These are phyloP conservation scores for Solanum aculeatissimum DNA, from an alignment of 305 asterid species.

Conservation along the genomic window DNA sequence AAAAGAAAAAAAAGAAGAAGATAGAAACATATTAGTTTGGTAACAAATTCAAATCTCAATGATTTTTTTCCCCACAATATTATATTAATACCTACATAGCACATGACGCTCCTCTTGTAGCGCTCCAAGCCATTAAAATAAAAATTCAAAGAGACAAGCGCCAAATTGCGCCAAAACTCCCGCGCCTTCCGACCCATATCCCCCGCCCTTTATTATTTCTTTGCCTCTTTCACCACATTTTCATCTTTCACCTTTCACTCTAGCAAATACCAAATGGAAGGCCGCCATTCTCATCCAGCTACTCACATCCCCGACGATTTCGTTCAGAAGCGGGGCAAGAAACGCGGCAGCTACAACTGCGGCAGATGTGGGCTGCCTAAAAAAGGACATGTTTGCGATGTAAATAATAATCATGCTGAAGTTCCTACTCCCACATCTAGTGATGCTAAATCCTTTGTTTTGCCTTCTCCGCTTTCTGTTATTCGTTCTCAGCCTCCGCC, in stretches of 20 bases:
- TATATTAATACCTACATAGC: neutral
- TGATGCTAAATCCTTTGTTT: constrained; percentile 11
- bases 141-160: constrained; percentile 32
- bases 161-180: constrained; percentile 32
- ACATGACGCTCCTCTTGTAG: neutral
- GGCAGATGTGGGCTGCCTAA: constrained; percentile 89
- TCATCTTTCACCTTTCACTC: neutral
- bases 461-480: constrained; percentile 24
- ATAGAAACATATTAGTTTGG: neutral
- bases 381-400: constrained; percentile 60
- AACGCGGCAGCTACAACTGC: constrained; percentile 76
- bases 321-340: constrained; percentile 43
- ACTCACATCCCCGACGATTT: constrained; percentile 58
- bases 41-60: neutral
- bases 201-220: constrained; percentile 49
- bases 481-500: constrained; percentile 18
- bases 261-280: constrained; percentile 25
- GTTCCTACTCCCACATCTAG: constrained; percentile 23
- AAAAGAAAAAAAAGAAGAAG: neutral
- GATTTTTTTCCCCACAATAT: neutral
- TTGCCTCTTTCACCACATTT: constrained; percentile 1
- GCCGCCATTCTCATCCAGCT: constrained; percentile 70
- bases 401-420: neutral
- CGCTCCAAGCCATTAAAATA: neutral
- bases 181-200: constrained; percentile 29